These are phyloP conservation scores for Dioszegia hungarica DNA, from an alignment of 768 basidiomycete species.

Conservation along the genomic window DNA sequence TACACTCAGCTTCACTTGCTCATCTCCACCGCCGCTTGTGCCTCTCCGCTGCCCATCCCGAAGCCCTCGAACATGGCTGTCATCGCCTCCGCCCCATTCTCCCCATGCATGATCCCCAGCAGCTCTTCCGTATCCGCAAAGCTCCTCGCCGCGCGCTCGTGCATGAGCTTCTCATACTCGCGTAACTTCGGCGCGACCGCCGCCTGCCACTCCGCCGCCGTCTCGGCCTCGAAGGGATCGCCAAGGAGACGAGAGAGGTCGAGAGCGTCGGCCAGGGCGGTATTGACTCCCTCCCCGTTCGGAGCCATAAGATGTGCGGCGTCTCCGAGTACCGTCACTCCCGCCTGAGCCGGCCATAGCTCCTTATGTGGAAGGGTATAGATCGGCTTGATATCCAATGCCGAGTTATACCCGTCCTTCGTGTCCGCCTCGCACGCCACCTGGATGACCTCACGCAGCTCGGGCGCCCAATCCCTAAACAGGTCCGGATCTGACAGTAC, in stretches of 20 bases:
- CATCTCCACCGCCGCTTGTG: neutral
- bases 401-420: slow-evolving; percentile 14
- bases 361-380: neutral
- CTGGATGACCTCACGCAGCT: neutral
- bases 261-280: slow-evolving; percentile 12
- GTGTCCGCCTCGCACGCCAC: slow-evolving; percentile 17
- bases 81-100: slow-evolving; percentile 3
- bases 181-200: neutral
- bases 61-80: slow-evolving; percentile 3
- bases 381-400: slow-evolving; percentile 3
- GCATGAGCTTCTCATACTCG: slow-evolving; percentile 4
- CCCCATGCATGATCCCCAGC: slow-evolving; percentile 8
- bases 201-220: neutral
- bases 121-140: slow-evolving; percentile 5
- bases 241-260: neutral
- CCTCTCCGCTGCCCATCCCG: neutral
- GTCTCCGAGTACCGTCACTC: slow-evolving; percentile 43
- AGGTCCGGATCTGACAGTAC: neutral
- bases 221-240: neutral
- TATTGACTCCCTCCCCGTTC: slow-evolving; percentile 50
- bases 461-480: neutral
- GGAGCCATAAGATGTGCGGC: slow-evolving; percentile 51
- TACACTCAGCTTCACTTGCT: too few relatives aligned
- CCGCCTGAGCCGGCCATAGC: neutral
- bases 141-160: neutral